Conservation (phyloP, 169 alveolate genomes). For the Plasmodium gaboni region DNA sequence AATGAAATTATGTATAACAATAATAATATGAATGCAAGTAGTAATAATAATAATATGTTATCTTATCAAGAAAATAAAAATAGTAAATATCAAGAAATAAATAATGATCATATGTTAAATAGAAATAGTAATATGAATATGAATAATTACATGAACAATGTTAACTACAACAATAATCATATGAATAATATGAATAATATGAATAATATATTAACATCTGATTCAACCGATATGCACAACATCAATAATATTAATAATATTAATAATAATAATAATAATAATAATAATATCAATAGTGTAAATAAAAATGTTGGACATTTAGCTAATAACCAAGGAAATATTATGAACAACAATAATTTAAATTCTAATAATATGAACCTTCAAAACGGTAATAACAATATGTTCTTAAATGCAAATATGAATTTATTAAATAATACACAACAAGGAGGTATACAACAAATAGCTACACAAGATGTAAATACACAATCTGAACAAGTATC, state of each 20-base stretch:
- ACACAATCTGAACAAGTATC: background rate
- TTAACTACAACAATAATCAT: background rate
- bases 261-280: background rate
- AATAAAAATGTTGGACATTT: background rate
- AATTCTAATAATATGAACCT: background rate
- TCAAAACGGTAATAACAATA: constrained; percentile 16
- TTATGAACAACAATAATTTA: background rate
- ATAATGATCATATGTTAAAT: background rate
- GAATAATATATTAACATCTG: too few species aligned
- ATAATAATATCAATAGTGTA: background rate
- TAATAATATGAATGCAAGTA: background rate
- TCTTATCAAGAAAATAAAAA: background rate
- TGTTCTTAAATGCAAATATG: background rate
- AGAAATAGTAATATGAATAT: background rate
- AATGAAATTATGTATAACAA: background rate
- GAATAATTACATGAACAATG: background rate
- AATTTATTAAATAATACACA: constrained; percentile 3
- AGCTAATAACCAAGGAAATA: background rate
- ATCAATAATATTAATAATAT: too few species aligned
- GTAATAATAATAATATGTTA: constrained; percentile 5
- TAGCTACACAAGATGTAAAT: background rate
- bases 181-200: background rate
- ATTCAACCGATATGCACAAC: too few species aligned
- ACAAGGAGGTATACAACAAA: constrained; percentile 9
- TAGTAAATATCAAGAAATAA: background rate